Base-by-base conservation (phyloP, 208 protist genomes). In the Crithidia expoeki region DNA sequence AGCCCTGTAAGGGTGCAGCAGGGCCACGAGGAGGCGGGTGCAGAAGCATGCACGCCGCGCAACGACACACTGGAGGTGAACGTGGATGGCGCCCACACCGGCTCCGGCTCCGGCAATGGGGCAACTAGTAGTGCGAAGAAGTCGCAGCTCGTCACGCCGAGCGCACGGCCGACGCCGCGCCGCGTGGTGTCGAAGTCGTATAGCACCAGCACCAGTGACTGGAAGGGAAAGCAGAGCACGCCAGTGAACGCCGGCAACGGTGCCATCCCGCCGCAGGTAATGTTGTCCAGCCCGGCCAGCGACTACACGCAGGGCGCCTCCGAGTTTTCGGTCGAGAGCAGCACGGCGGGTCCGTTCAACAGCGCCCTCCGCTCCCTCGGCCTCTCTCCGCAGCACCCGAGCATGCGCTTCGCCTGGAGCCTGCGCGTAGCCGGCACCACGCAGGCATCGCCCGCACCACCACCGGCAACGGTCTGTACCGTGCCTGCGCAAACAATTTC, bases 121-220 rank as follows among this genome's bases (percentile, higher is more conserved):
- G 51, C 44, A 42, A 70, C 11, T 9, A 60, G 56, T 27, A 68
- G 59, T 40, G 73, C 63, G 28, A 76, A 68, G 76, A 56, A 66
- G 50, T 72, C 68, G 34, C 68, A 52, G 58, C 62, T 83, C 30
- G 68, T 91, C n/a, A 93, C 81, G 44, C 84, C 90, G 19, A 95
- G 90, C 57, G 80, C 90, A 11, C 76, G 90, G 19, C 90, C 90
- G 17, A 95, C 86, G 25, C 90, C 90, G 4, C 79, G 83, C 17
- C 83, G 83, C n/a, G 85, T 93, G 2, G 72, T 90, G 21, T 76
- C 74, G 10, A 72, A 65, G 68, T 80, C 75, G 30, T 83, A 74
- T 61, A 80, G 79, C 47, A 89, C 84, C 16, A 77, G 23, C 28
- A 32, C 80, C 1, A 61, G 44, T 30, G 57, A 74, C 59, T 57